A percentile compares a stretch with the other conserved stretches of the same genome.
Conservation (phyloP, 306 rosid genomes). For the Vigna hirtella region DNA sequence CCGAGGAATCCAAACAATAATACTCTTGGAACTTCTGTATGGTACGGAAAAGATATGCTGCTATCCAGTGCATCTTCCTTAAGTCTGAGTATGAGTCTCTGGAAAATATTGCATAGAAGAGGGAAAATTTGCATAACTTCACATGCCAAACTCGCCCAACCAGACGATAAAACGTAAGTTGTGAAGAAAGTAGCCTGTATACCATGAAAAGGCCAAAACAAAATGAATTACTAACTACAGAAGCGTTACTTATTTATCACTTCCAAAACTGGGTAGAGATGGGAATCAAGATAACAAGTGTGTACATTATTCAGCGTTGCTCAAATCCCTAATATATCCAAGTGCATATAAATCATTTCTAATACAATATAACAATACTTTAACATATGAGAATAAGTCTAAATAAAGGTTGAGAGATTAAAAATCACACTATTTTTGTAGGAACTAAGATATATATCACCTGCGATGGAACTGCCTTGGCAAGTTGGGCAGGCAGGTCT, state of each 20-base stretch:
- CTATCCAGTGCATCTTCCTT: slow-evolving; percentile 57
- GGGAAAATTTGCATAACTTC: slow-evolving; percentile 86
- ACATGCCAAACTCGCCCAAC: slow-evolving; percentile 93
- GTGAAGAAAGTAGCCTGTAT: slow-evolving; percentile 88
- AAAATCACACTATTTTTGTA: slow-evolving; percentile 11
- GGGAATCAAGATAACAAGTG: slow-evolving; percentile 29
- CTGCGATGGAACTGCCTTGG: slow-evolving; percentile 91
- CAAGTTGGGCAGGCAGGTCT: slow-evolving; percentile 81
- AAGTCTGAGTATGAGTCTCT: slow-evolving; percentile 58
- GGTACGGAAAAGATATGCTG: slow-evolving; percentile 76
- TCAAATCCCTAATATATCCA: slow-evolving; percentile 24
- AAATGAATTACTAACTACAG: slow-evolving; percentile 31
- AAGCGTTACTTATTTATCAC: slow-evolving; percentile 20
- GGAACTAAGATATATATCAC: slow-evolving; percentile 52
- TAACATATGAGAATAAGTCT: slow-evolving; percentile 7
- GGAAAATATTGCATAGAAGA: slow-evolving; percentile 66
- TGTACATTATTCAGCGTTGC: slow-evolving; percentile 20
- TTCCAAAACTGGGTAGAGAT: background rate
- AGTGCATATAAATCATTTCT: slow-evolving; percentile 27
- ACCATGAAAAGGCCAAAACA: slow-evolving; percentile 33
- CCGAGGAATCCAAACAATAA: slow-evolving; percentile 90
- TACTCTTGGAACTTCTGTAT: slow-evolving; percentile 86
- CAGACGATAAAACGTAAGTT: slow-evolving; percentile 91
- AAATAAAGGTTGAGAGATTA: slow-evolving; percentile 15
- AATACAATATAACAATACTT: slow-evolving; percentile 15